Conservation (phyloP, 805 yeast species). For the Saccharomycopsis sp. region DNA sequence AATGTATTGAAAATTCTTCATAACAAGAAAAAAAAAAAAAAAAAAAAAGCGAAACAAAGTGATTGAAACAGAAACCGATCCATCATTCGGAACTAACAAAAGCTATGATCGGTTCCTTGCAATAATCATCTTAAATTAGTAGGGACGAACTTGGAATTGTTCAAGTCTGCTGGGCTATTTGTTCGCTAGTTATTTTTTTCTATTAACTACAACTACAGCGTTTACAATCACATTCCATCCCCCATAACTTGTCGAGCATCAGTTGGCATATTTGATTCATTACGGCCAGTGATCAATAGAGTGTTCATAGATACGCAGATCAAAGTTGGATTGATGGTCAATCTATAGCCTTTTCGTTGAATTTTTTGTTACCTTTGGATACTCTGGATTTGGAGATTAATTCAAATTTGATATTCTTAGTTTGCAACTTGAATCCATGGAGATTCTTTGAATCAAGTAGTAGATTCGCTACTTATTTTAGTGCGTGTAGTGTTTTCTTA, state of each 20-base stretch:
- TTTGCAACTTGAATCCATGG: no score
- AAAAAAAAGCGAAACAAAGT: no score
- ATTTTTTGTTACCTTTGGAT: slow-evolving; percentile 58
- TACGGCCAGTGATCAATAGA: slow-evolving; percentile 84
- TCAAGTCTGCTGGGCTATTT: slow-evolving; percentile 67
- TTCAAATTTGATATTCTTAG: no score
- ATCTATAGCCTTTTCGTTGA: slow-evolving; percentile 69
- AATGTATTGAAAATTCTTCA: no score
- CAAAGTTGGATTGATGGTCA: slow-evolving; percentile 82
- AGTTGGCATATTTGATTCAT: slow-evolving; percentile 78
- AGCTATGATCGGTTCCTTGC: no score
- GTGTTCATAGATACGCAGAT: slow-evolving; percentile 86
- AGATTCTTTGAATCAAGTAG: slow-evolving; percentile 60
- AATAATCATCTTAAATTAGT: no score
- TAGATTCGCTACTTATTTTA: slow-evolving; percentile 68
- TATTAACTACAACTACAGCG: slow-evolving; percentile 65
- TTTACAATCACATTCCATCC: slow-evolving; percentile 73
- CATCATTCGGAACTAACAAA: no score
- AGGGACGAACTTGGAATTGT: slow-evolving; percentile 87
- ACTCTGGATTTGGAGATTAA: slow-evolving; percentile 76
- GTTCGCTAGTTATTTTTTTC: slow-evolving; percentile 63
- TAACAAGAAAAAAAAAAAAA: no score
- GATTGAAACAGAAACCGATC: no score
- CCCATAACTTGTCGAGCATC: slow-evolving; percentile 76
- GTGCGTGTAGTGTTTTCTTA: slow-evolving; percentile 76